Evolutionary conservation across 345 rosid species (phyloP).

Genomic region (Durio zibethinus): DNA sequence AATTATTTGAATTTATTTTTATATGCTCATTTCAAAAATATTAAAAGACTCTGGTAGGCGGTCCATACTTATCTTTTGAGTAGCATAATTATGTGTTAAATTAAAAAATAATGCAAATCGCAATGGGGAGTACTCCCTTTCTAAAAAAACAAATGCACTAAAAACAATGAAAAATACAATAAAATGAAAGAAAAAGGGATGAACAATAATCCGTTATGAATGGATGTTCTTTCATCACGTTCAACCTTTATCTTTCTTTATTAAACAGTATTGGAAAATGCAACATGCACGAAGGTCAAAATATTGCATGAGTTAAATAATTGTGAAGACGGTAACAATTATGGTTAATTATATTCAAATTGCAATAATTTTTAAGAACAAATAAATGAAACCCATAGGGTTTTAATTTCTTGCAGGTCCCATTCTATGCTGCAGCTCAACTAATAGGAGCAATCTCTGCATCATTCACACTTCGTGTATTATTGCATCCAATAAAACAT

Average conservation of each 20-base stretch:
- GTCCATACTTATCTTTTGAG: neutral
- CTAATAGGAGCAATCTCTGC: slow-evolving; percentile 40
- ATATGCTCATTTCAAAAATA: neutral
- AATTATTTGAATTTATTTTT: neutral
- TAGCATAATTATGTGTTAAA: neutral
- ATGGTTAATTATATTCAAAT: neutral
- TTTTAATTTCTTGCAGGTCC: slow-evolving; percentile 38
- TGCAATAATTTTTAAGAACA: neutral
- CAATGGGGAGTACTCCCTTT: neutral
- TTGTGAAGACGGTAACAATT: no score
- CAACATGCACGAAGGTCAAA: neutral
- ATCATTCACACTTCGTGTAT: slow-evolving; percentile 29
- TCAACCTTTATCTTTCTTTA: neutral
- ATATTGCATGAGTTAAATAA: neutral
- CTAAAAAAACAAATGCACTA: neutral
- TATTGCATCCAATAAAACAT: slow-evolving; percentile 36
- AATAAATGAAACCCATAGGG: no score
- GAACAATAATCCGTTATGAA: neutral
- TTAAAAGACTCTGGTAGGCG: neutral
- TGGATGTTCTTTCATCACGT: neutral
- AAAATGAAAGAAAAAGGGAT: neutral
- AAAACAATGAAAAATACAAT: neutral
- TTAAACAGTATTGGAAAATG: neutral
- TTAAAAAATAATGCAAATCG: neutral
- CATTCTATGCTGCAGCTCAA: slow-evolving; percentile 48